A percentile compares a stretch with the other conserved stretches of the same genome.
Evolutionary conservation across 768 basidiomycete genomes (phyloP).

Genomic region (Cystofilobasidium capitatum): DNA sequence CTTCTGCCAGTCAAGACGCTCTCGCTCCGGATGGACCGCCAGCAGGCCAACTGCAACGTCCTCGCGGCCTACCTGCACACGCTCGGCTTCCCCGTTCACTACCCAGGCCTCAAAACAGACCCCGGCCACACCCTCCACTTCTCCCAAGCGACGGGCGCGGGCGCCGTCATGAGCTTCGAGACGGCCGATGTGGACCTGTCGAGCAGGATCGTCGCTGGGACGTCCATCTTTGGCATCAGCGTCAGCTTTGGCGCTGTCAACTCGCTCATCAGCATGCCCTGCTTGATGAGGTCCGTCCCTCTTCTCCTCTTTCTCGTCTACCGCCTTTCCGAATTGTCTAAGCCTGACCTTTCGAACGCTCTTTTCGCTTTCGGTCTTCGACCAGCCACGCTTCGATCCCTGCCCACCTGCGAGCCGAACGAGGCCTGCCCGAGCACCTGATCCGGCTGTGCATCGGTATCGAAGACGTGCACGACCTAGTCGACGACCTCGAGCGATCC

Average conservation of each 20-base stretch:
- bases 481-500: constrained; percentile 90
- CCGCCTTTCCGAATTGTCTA: no score
- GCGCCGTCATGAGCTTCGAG: constrained; percentile 88
- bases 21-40: constrained; percentile 88
- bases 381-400: constrained; percentile 92
- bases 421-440: constrained; percentile 95
- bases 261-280: constrained; percentile 96
- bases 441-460: constrained; percentile 98
- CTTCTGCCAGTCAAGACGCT: constrained; percentile 61
- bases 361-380: background rate
- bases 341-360: background rate
- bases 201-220: constrained; percentile 83
- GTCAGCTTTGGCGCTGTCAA: constrained; percentile 98
- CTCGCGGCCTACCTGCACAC: constrained; percentile 77
- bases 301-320: background rate
- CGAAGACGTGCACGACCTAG: constrained; percentile 82
- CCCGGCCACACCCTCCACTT: constrained; percentile 80
- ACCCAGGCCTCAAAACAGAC: constrained; percentile 76
- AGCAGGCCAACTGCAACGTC: constrained; percentile 67
- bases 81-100: constrained; percentile 82
- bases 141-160: constrained; percentile 79
- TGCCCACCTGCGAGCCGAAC: constrained; percentile 83
- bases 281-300: constrained; percentile 89
- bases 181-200: constrained; percentile 84
- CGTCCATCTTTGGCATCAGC: constrained; percentile 91